Evolutionary conservation across 1,139 yeast species (phyloP), one percentile per base, ranked within the genome.

Genomic region (Zhuliangozyma parablackwelliae): DNA sequence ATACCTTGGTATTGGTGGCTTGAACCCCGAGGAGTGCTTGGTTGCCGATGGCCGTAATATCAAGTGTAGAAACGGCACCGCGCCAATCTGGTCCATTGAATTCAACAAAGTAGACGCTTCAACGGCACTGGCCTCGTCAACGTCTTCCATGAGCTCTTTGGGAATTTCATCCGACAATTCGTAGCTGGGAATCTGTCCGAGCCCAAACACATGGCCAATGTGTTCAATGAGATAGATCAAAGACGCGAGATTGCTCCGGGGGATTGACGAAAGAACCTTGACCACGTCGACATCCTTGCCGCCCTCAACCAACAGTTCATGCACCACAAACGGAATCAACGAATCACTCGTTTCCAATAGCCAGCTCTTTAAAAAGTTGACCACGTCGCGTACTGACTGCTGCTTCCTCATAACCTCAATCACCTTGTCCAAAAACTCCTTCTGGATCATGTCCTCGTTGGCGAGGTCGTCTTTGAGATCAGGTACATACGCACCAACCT

Each of bases 301-400:
- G 28, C 51, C 43, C 10, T 48, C 53, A 9, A 61, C 36, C 21
- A 69, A 44, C 7, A 69, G 53, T 38, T 69, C 75, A 45, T 57
- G 67, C 2, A 64, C 59, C 46, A 67, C 59, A 42, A 69, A 66
- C 0, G 76, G 76, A n/a, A 71, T 64, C 26, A 69, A 44, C 0
- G 74, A 65, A 42, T 71, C 77, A 29, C 63, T 58, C 10, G 65
- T 58, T 41, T 71, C 75, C 25, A 71, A 54, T 21, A 70, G 47
- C 77, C 77, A 71, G 39, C 56, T 57, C 40, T 65, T 65, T 23
- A 65, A 33, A 39, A 68, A 70, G 38, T 63, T 66, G 3, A 68
- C 46, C 23, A 57, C 44, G 20, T 45, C 45, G 3, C 31, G 35
- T 5, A 7, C 6, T 7, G 23, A 7, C 16, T 34, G 32, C 28